Evolutionary conservation across 2,329 filamentous ascomycete genomes (phyloP).

Genomic region (Clarireedia hainanense): DNA sequence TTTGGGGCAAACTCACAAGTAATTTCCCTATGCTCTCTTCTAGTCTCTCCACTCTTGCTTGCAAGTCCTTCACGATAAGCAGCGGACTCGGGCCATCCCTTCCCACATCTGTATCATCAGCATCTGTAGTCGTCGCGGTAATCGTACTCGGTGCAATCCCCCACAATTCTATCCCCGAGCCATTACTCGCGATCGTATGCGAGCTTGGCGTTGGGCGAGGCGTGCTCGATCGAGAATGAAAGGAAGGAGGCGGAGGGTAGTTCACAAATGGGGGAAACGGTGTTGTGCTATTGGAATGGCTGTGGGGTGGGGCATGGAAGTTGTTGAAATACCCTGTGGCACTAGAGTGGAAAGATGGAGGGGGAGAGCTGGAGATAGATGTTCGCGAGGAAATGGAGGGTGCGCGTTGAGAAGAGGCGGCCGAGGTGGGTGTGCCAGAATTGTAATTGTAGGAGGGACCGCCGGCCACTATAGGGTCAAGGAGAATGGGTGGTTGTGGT

Average conservation of each 20-base stretch:
- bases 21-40: constrained; percentile 24
- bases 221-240: constrained; percentile 5
- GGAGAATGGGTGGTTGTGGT: constrained; percentile 14
- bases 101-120: constrained; percentile 6
- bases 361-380: constrained; percentile 19
- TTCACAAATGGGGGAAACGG: constrained; percentile 13
- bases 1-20: constrained; percentile 11
- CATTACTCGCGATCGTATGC: constrained; percentile 7
- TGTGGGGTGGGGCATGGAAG: too few relatives aligned
- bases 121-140: constrained; percentile 5
- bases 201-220: constrained; percentile 14
- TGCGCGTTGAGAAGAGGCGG: constrained; percentile 10
- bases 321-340: neutral
- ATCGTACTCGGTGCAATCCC: constrained; percentile 22
- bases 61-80: constrained; percentile 17
- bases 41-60: constrained; percentile 22
- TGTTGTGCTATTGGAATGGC: neutral
- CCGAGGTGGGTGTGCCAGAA: constrained; percentile 18
- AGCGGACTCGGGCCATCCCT: constrained; percentile 13
- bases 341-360: constrained; percentile 19
- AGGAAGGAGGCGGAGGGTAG: constrained; percentile 11
- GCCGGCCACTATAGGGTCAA: constrained; percentile 17
- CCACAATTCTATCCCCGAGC: constrained; percentile 18
- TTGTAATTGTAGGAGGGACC: constrained; percentile 20
- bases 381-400: constrained; percentile 15